Evolutionary conservation across 805 yeast species (phyloP).

Genomic region (Candida koratica): DNA sequence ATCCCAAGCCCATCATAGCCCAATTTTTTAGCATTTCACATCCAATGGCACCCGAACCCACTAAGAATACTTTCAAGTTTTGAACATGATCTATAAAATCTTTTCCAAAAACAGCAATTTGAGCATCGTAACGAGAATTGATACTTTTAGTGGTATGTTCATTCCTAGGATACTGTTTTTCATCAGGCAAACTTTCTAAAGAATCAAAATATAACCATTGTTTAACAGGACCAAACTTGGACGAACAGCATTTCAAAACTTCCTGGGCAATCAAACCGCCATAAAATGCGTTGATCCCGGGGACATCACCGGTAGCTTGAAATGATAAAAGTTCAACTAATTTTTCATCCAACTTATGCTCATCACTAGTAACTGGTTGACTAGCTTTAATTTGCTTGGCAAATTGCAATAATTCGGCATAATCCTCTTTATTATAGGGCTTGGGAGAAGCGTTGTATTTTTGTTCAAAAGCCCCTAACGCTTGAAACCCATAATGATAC

Average conservation of each 20-base stretch:
- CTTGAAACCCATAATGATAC: constrained; percentile 89
- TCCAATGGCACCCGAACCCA: constrained; percentile 98
- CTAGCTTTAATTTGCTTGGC: constrained; percentile 57
- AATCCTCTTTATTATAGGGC: constrained; percentile 73
- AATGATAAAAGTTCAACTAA: constrained; percentile 68
- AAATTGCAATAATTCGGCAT: constrained; percentile 57
- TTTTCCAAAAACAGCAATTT: constrained; percentile 89
- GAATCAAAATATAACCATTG: constrained; percentile 95
- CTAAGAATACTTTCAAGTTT: constrained; percentile 80
- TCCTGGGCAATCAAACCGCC: constrained; percentile 98
- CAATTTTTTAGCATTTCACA: constrained; percentile 98
- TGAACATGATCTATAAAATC: constrained; percentile 69
- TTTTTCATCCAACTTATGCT: constrained; percentile 53
- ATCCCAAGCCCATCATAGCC: constrained; percentile 94
- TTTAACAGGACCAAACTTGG: constrained; percentile 89
- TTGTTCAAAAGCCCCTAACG: constrained; percentile 68
- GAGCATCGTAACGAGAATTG: constrained; percentile 86
- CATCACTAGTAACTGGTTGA: constrained; percentile 53
- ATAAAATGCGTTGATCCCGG: constrained; percentile 81
- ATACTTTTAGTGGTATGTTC: constrained; percentile 71
- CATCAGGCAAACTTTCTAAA: constrained; percentile 78
- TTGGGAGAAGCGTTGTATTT: constrained; percentile 71
- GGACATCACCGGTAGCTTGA: constrained; percentile 89
- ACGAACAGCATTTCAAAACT: constrained; percentile 90
- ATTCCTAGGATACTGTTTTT: constrained; percentile 54